These are phyloP conservation scores for Rhazya stricta DNA, from an alignment of 257 asterid species.

Conservation along the genomic window DNA sequence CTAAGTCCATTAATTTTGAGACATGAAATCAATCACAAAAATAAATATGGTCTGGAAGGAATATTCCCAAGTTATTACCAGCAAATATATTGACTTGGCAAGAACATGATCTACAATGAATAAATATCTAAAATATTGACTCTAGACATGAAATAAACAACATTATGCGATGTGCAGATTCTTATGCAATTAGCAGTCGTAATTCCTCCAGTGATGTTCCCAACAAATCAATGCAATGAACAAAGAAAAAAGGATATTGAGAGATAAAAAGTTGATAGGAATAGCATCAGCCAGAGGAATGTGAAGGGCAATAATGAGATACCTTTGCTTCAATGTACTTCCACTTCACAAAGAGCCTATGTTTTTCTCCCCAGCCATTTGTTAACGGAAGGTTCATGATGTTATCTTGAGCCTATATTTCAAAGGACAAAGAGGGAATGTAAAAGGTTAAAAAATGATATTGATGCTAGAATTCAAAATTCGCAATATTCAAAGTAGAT, in stretches of 20 bases:
- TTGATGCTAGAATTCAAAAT: not conserved
- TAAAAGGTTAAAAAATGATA: not conserved
- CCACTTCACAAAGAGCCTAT: constrained; percentile 84
- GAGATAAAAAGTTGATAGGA: not conserved
- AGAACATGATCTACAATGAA: not conserved
- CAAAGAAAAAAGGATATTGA: not conserved
- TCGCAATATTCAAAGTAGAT: not conserved
- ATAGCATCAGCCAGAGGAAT: not conserved
- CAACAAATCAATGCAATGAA: not conserved
- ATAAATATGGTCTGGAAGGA: not conserved
- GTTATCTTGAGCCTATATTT: constrained; percentile 81
- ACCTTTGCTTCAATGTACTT: constrained; percentile 89
- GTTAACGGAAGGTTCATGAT: constrained; percentile 77
- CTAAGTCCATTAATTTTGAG: not conserved
- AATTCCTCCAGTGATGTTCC: not conserved
- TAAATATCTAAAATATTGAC: not conserved
- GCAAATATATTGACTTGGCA: not conserved
- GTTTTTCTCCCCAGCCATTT: constrained; percentile 99
- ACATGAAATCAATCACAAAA: not conserved
- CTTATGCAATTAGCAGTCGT: not conserved
- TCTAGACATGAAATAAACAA: not conserved
- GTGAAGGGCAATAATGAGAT: constrained; percentile 19
- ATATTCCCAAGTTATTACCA: not conserved
- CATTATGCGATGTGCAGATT: not conserved
- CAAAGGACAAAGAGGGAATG: constrained; percentile 14